These are phyloP conservation scores for Fusarium domesticum DNA, from an alignment of 2,329 filamentous ascomycete species.

Conservation along the genomic window DNA sequence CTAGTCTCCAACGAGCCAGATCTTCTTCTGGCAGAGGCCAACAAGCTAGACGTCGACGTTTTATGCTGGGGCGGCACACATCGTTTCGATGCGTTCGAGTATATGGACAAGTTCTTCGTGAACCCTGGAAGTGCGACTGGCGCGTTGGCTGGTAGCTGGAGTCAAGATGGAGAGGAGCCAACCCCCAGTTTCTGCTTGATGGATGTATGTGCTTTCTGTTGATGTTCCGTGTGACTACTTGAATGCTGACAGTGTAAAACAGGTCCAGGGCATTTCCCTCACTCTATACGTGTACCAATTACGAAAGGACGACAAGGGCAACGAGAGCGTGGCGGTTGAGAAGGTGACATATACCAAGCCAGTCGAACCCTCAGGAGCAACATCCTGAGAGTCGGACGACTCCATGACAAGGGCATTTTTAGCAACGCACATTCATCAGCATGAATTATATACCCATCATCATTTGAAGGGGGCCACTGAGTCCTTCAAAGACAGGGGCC, in stretches of 20 bases:
- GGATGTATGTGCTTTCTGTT: slow-evolving; percentile 69
- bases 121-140: slow-evolving; percentile 67
- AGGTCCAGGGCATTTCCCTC: slow-evolving; percentile 95
- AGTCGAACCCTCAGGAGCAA: slow-evolving; percentile 55
- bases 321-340: slow-evolving; percentile 77
- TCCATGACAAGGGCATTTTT: slow-evolving; percentile 7
- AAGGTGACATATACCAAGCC: slow-evolving; percentile 85
- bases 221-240: not conserved
- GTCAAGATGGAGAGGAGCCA: slow-evolving; percentile 63
- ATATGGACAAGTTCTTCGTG: slow-evolving; percentile 72
- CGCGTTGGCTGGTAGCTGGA: slow-evolving; percentile 58
- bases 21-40: slow-evolving; percentile 64
- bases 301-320: slow-evolving; percentile 71
- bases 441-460: slow-evolving; percentile 29
- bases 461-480: slow-evolving; percentile 10
- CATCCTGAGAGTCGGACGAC: slow-evolving; percentile 31
- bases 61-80: slow-evolving; percentile 68
- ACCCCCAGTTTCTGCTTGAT: slow-evolving; percentile 94
- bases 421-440: slow-evolving; percentile 16
- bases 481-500: slow-evolving; percentile 13
- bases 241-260: slow-evolving; percentile 25
- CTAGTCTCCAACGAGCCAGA: slow-evolving; percentile 66
- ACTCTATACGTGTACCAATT: slow-evolving; percentile 93
- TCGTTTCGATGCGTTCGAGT: slow-evolving; percentile 68
- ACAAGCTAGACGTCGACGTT: slow-evolving; percentile 66